Conservation (phyloP, 495 filamentous ascomycete species). For the Lineolata rhizophorae region DNA sequence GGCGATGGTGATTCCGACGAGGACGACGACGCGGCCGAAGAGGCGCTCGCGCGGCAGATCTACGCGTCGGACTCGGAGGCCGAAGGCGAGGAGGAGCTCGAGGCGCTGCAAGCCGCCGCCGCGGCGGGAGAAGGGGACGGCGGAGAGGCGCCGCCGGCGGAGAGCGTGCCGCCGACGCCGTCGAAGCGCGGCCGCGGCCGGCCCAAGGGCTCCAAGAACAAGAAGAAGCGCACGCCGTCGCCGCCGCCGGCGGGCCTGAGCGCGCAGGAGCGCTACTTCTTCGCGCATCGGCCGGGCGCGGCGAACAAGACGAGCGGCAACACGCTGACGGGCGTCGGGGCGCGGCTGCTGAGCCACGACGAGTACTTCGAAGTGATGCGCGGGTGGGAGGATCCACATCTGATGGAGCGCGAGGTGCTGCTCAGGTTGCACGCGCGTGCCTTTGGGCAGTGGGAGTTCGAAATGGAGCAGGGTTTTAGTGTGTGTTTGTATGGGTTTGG, state of each 20-base stretch:
- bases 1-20: conserved; percentile 29
- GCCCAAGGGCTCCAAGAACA: conserved; percentile 25
- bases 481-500: conserved; percentile 86
- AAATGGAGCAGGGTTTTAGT: conserved; percentile 74
- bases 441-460: conserved; percentile 85
- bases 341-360: conserved; percentile 73
- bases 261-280: conserved; percentile 80
- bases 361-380: conserved; percentile 62
- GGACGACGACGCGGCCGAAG: conserved; percentile 58
- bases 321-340: conserved; percentile 47
- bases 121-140: conserved; percentile 17
- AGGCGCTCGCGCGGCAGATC: conserved; percentile 56
- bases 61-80: conserved; percentile 30
- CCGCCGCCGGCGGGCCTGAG: conserved; percentile 62
- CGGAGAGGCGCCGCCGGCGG: conserved; percentile 8
- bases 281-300: conserved; percentile 63
- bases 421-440: conserved; percentile 53
- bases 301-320: conserved; percentile 65
- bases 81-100: conserved; percentile 21
- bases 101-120: conserved; percentile 15
- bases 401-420: conserved; percentile 45
- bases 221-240: conserved; percentile 31
- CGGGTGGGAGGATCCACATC: conserved; percentile 47
- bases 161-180: conserved; percentile 19
- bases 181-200: conserved; percentile 35